phyloP scores from a whole-genome alignment of 202 grass and related monocot species.

The Hordeum pubiflorum region DNA sequence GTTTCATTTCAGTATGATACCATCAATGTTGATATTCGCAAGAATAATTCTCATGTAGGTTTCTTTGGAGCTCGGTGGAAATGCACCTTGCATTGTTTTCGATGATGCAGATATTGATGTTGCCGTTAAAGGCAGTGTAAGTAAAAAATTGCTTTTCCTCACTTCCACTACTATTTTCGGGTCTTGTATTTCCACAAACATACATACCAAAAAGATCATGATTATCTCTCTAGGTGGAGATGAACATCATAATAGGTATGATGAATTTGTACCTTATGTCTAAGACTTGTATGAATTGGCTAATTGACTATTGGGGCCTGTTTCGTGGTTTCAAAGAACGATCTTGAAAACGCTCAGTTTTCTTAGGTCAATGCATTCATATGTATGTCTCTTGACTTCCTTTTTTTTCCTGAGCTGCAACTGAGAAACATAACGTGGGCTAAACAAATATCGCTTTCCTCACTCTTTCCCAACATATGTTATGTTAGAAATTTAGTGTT shows the following conservation, averaged over 20 bases:
- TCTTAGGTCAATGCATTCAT: not conserved
- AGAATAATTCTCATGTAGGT: conserved; percentile 45
- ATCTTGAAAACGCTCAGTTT: not conserved
- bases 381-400: not conserved
- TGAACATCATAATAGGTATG: not conserved
- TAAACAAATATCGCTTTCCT: not conserved
- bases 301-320: not conserved
- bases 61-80: conserved; percentile 97
- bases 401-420: not conserved
- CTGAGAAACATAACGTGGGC: not conserved
- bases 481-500: not conserved
- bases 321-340: not conserved
- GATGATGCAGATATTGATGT: conserved; percentile 96
- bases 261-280: not conserved
- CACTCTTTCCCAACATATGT: too few relatives aligned
- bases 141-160: conserved; percentile 1
- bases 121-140: conserved; percentile 91
- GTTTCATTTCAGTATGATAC: not conserved
- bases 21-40: not conserved
- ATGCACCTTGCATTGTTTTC: conserved; percentile 96
- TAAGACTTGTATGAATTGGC: not conserved
- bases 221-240: not conserved
- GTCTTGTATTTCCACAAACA: not conserved
- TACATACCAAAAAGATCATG: conserved; percentile 7
- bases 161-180: not conserved